phyloP scores from a whole-genome alignment of 495 filamentous ascomycete species.

The Poronia punctata region DNA sequence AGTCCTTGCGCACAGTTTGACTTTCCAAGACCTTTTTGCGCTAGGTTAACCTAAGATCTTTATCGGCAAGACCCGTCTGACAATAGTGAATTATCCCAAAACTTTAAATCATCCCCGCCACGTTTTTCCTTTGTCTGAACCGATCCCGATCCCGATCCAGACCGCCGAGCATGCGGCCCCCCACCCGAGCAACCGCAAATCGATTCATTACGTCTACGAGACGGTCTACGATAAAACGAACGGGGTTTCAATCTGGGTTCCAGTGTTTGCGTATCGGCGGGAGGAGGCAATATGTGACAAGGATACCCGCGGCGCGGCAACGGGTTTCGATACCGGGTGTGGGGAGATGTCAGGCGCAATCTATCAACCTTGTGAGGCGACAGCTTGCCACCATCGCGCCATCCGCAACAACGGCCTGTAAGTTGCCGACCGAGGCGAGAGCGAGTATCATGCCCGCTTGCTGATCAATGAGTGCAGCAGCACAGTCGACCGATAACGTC shows the following conservation, averaged over 20 bases:
- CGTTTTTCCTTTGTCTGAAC: not conserved
- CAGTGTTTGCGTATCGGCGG: slow-evolving; percentile 7
- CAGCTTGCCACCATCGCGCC: slow-evolving; percentile 2
- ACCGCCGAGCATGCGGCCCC: slow-evolving; percentile 9
- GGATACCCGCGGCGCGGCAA: not conserved
- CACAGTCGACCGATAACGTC: slow-evolving; percentile 16
- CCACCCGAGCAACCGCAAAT: not conserved
- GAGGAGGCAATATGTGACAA: slow-evolving; percentile 7
- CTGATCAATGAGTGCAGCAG: slow-evolving; percentile 7
- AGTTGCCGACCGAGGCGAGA: no score
- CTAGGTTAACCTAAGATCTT: no score
- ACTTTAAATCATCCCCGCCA: no score
- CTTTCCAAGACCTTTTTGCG: no score
- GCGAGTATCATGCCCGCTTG: not conserved
- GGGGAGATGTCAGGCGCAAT: slow-evolving; percentile 1
- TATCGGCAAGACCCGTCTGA: no score
- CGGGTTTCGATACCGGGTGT: not conserved
- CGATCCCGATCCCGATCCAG: not conserved
- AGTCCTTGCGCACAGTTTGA: no score
- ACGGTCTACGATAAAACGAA: not conserved
- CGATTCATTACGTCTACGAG: slow-evolving; percentile 5
- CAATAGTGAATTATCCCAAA: no score
- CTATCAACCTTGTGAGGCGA: not conserved
- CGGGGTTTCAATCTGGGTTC: not conserved
- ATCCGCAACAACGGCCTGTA: slow-evolving; percentile 5